Percentiles rank a stretch among this genome's conserved stretches.
These are phyloP conservation scores for Tricholoma sp. DNA, from an alignment of 768 basidiomycete species.

Conservation along the genomic window DNA sequence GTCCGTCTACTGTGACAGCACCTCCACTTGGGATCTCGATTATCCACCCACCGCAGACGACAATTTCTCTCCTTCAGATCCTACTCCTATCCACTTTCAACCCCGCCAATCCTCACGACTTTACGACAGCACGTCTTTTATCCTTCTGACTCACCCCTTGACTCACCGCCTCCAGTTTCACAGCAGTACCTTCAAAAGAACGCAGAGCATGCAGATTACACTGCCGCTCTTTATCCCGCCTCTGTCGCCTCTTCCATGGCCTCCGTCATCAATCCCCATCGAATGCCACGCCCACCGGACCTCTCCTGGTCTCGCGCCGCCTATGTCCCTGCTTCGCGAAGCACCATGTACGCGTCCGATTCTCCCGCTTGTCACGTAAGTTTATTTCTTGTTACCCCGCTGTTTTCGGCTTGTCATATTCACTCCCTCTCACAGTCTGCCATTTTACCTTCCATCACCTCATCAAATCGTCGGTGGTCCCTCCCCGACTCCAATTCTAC, in stretches of 20 bases:
- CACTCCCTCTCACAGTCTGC: background rate
- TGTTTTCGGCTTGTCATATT: background rate
- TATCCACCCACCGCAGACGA: constrained; percentile 10
- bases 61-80: constrained; percentile 5
- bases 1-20: background rate
- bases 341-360: constrained; percentile 3
- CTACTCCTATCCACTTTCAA: background rate
- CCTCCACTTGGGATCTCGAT: constrained; percentile 14
- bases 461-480: constrained; percentile 31
- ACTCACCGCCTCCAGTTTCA: constrained; percentile 7
- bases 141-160: background rate
- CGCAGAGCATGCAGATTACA: background rate
- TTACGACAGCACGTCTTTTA: constrained; percentile 9
- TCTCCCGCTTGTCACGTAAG: constrained; percentile 7
- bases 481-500: constrained; percentile 19
- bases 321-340: constrained; percentile 3
- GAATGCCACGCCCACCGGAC: background rate
- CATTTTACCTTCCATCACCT: constrained; percentile 24
- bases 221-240: constrained; percentile 2
- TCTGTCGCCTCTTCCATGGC: constrained; percentile 7
- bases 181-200: constrained; percentile 11
- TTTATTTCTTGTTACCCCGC: background rate
- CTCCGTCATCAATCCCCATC: background rate
- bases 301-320: background rate
- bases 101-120: constrained; percentile 7